Percentiles rank a stretch among this genome's conserved stretches.
Conservation (phyloP, 331 rosid genomes). For the Malus hybrid region DNA sequence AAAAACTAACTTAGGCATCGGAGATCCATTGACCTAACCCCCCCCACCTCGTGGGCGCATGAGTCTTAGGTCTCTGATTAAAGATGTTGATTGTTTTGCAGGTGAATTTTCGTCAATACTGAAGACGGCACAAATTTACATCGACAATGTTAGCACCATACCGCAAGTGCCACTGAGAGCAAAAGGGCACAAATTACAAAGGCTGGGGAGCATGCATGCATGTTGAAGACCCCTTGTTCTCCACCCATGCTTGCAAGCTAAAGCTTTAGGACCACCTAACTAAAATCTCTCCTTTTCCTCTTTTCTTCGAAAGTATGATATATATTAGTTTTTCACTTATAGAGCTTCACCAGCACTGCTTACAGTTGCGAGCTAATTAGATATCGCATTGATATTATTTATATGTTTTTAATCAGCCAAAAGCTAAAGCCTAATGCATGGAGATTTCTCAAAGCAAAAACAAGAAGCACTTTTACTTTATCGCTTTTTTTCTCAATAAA, state of each 20-base stretch:
- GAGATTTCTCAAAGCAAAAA: conserved; percentile 14
- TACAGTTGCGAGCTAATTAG: neutral
- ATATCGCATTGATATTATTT: neutral
- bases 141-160: neutral
- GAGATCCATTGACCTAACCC: too few species aligned
- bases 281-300: neutral
- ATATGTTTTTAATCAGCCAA: neutral
- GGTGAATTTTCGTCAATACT: too few species aligned
- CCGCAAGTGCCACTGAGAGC: neutral
- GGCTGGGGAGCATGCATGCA: neutral
- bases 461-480: neutral
- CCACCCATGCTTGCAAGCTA: neutral
- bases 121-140: too few species aligned
- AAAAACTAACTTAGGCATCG: too few species aligned
- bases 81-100: too few species aligned
- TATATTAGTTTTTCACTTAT: neutral
- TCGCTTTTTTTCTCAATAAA: neutral
- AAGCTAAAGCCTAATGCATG: conserved; percentile 6
- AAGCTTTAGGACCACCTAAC: neutral
- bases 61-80: neutral
- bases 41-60: too few species aligned
- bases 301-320: neutral
- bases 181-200: neutral
- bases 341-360: neutral
- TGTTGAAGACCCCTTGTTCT: neutral